Evolutionary conservation across 768 basidiomycete genomes (phyloP).

Genomic region (Gymnopilus dilepis): DNA sequence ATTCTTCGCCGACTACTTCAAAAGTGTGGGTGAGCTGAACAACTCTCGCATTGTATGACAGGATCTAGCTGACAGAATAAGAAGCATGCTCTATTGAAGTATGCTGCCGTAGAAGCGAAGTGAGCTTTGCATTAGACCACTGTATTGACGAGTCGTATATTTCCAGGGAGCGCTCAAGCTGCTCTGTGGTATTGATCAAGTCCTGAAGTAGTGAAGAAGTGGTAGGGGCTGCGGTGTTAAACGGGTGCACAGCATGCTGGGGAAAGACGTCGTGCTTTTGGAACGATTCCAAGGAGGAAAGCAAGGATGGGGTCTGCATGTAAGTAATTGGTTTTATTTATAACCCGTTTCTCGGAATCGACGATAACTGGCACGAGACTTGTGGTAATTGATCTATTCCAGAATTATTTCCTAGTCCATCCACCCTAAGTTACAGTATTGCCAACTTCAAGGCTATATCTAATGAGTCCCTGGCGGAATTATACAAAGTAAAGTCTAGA

Average conservation of each 20-base stretch:
- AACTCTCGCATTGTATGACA: slow-evolving; percentile 10
- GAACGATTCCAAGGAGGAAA: slow-evolving; percentile 49
- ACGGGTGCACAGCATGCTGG: slow-evolving; percentile 47
- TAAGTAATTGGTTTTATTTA: not conserved
- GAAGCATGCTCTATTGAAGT: slow-evolving; percentile 57
- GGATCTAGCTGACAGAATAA: slow-evolving; percentile 48
- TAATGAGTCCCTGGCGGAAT: not conserved
- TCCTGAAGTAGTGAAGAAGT: slow-evolving; percentile 52
- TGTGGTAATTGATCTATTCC: not conserved
- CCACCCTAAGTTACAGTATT: too few relatives aligned
- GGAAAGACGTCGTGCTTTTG: slow-evolving; percentile 42
- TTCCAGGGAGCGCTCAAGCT: slow-evolving; percentile 59
- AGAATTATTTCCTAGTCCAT: too few relatives aligned
- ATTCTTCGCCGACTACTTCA: slow-evolving; percentile 56
- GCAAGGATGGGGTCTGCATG: slow-evolving; percentile 36
- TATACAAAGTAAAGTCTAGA: too few relatives aligned
- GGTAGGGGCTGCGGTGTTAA: slow-evolving; percentile 46
- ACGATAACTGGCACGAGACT: not conserved
- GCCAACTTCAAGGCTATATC: too few relatives aligned
- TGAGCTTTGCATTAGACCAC: slow-evolving; percentile 66
- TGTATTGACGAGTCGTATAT: slow-evolving; percentile 51
- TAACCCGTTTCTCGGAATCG: not conserved
- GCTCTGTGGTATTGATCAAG: slow-evolving; percentile 54
- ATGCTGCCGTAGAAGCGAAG: slow-evolving; percentile 71
- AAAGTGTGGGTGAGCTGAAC: slow-evolving; percentile 11